A percentile compares a stretch with the other conserved stretches of the same genome.
phyloP scores from a whole-genome alignment of 2,329 filamentous ascomycete genomes.

The Trichocomaceae sp. region DNA sequence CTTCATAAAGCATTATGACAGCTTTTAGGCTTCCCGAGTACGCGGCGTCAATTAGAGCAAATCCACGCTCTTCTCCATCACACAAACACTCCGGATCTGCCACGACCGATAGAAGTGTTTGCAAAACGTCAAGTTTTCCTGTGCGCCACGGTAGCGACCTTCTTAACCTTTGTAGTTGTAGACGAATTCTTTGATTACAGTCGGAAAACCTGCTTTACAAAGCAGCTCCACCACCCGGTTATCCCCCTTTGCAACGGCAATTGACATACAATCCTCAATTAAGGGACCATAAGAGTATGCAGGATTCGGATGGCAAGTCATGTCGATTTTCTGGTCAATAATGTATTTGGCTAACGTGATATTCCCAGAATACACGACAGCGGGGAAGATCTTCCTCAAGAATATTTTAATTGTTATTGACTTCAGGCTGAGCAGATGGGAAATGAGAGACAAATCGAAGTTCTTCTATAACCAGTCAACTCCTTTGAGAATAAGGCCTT shows the following conservation, averaged over 20 bases:
- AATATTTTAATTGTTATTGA: neutral
- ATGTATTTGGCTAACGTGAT: neutral
- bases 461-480: neutral
- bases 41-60: constrained; percentile 4
- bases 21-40: neutral
- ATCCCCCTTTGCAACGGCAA: neutral
- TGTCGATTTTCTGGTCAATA: neutral
- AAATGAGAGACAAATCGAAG: neutral
- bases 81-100: neutral
- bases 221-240: constrained; percentile 1
- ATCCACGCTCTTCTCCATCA: neutral
- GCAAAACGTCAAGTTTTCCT: neutral
- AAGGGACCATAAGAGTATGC: neutral
- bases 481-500: neutral
- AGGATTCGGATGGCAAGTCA: neutral
- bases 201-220: neutral
- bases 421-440: neutral
- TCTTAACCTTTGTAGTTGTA: too few relatives aligned
- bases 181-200: neutral
- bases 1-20: neutral
- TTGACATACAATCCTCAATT: neutral
- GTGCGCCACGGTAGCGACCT: neutral
- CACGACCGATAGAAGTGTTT: neutral
- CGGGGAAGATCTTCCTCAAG: constrained; percentile 1
- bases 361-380: neutral